Evolutionary conservation across 768 basidiomycete species (phyloP).

Genomic region (Boletus edulis): DNA sequence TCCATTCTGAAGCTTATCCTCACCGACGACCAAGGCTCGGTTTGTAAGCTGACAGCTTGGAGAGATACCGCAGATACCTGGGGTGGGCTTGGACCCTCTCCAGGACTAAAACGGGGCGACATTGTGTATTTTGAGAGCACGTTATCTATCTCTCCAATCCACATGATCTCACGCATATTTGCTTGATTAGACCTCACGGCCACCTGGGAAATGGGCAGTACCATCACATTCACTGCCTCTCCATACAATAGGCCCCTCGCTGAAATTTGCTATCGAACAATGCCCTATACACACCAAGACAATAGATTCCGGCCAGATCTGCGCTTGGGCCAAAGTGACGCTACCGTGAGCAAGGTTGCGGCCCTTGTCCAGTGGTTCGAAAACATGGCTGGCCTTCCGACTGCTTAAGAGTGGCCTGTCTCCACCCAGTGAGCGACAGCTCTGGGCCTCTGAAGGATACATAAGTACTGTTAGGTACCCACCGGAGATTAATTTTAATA

Average conservation of each 20-base stretch:
- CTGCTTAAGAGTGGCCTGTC: slow-evolving; percentile 6
- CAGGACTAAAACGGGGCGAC: slow-evolving; percentile 65
- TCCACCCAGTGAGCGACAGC: slow-evolving; percentile 12
- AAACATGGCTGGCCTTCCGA: slow-evolving; percentile 58
- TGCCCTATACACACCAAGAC: slow-evolving; percentile 64
- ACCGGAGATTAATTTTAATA: too few species aligned
- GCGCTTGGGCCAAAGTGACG: slow-evolving; percentile 66
- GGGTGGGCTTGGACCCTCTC: slow-evolving; percentile 47
- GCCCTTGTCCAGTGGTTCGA: slow-evolving; percentile 71
- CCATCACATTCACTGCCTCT: slow-evolving; percentile 62
- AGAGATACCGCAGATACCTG: slow-evolving; percentile 70
- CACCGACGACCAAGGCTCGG: slow-evolving; percentile 66
- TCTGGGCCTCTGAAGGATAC: slow-evolving; percentile 4
- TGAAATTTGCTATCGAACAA: slow-evolving; percentile 76
- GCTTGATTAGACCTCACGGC: slow-evolving; percentile 49
- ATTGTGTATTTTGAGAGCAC: slow-evolving; percentile 67
- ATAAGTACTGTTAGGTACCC: too few species aligned
- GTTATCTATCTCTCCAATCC: slow-evolving; percentile 26
- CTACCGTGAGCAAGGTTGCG: slow-evolving; percentile 64
- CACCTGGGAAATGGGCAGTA: slow-evolving; percentile 41
- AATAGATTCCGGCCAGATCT: slow-evolving; percentile 66
- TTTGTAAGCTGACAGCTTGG: slow-evolving; percentile 79
- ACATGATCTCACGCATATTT: slow-evolving; percentile 19
- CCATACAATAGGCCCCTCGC: slow-evolving; percentile 58
- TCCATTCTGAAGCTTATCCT: slow-evolving; percentile 67